Percentiles rank a stretch among this genome's conserved stretches.
Evolutionary conservation across 106 monocot species (phyloP).

Genomic region (Dendrobium officinale): DNA sequence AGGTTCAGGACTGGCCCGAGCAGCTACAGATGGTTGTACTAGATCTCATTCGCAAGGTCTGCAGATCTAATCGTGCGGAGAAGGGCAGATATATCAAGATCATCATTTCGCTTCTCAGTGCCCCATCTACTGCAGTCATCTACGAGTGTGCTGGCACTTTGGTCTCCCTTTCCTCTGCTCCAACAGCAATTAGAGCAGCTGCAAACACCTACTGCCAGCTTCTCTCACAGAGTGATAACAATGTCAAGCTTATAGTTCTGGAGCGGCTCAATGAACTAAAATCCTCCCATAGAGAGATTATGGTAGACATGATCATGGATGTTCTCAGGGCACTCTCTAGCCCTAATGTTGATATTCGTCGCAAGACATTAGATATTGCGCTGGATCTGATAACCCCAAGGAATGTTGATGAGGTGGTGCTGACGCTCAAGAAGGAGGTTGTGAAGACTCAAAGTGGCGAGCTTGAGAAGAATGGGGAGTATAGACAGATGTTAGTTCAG

Average conservation of each 20-base stretch:
- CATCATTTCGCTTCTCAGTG: constrained; percentile 54
- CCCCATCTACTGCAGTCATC: constrained; percentile 58
- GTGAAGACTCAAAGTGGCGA: constrained; percentile 85
- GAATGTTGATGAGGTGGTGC: constrained; percentile 83
- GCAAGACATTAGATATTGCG: constrained; percentile 74
- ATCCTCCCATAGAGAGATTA: constrained; percentile 54
- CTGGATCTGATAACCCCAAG: constrained; percentile 72
- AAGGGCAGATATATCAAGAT: constrained; percentile 83
- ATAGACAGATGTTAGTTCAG: constrained; percentile 87
- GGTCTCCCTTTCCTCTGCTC: constrained; percentile 88
- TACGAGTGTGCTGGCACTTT: constrained; percentile 77
- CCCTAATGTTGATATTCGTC: constrained; percentile 75
- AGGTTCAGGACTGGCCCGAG: constrained; percentile 70
- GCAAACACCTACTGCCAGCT: constrained; percentile 90
- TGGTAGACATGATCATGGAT: constrained; percentile 86
- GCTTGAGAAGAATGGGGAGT: constrained; percentile 82
- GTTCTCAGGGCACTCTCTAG: constrained; percentile 70
- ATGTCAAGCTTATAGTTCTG: constrained; percentile 80
- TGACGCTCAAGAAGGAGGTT: constrained; percentile 87
- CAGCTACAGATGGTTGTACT: constrained; percentile 88
- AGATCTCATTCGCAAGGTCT: constrained; percentile 85
- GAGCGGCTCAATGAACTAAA: constrained; percentile 77
- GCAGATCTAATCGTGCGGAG: constrained; percentile 56
- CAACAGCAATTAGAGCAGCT: constrained; percentile 77
- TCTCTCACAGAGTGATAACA: constrained; percentile 84